Evolutionary conservation across 1,139 yeast genomes (phyloP), one percentile per base, ranked within the genome.

Genomic region (Yamadazyma membranifaciens): DNA sequence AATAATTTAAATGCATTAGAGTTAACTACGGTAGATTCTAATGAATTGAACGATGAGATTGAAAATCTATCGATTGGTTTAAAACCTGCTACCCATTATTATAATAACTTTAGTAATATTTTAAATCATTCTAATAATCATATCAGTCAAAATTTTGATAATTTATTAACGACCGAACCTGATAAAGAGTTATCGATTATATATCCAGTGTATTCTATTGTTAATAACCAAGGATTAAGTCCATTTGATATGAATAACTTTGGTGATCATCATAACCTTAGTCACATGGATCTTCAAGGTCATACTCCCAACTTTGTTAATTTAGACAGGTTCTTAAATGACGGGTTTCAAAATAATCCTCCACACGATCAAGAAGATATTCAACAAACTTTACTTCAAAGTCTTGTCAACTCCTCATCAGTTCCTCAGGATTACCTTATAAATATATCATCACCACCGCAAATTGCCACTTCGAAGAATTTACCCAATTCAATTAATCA

Each of bases 151-250:
- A 59, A 60, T 41, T 64, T 59, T 39, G 69, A 62, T 45, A 62
- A 63, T 47, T 51, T 60, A 42, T 50, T 54, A 27, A 53, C 47
- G 14, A 33, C 55, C 39, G 42, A 56, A 43, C 45, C 57, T 41
- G 59, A 55, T 30, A 45, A 51, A 17, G 57, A 56, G 26, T 43
- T 50, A 20, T 54, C 65, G 25, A 67, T 69, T 41, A 63, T 69
- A 10, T 69, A 67, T 40, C 75, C 75, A 1, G 66, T 69, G 11
- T 69, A 70, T 46, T 57, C 67, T 11, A 54, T 65, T 27, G 54
- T 43, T 9, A 48, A 47, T 33, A 48, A 43, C 25, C 42, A 42
- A 31, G 45, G 45, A 2, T 4, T 33, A 12, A 42, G 45, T 38
- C 45, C 45, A 2, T 42, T 42, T 36, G 41, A 36, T 16, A 13